phyloP scores from a whole-genome alignment of 2,329 filamentous ascomycete genomes.

The Periglandula ipomoeae region DNA sequence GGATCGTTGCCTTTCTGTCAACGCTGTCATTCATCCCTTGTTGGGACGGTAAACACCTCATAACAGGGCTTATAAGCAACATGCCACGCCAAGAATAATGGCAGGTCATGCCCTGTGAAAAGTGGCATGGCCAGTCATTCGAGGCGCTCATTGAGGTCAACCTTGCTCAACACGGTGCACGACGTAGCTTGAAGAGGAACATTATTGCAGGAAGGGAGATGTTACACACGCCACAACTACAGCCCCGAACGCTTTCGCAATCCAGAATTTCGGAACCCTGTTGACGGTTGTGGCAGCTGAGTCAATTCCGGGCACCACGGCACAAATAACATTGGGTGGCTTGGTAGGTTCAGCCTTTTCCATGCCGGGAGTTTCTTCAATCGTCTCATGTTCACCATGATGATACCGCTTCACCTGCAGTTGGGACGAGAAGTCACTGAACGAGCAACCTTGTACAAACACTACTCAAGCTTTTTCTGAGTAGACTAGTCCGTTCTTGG shows the following conservation, averaged over 20 bases:
- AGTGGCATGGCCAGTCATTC: background rate
- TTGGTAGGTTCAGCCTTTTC: background rate
- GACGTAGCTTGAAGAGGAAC: background rate
- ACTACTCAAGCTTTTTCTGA: too few relatives aligned
- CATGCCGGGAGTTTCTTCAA: background rate
- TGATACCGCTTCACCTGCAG: too few relatives aligned
- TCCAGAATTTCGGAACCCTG: too few relatives aligned
- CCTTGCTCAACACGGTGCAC: background rate
- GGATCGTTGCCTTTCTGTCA: background rate
- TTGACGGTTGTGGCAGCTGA: too few relatives aligned
- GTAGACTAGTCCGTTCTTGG: too few relatives aligned
- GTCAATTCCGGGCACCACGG: background rate
- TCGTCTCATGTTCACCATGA: too few relatives aligned
- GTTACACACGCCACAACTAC: background rate
- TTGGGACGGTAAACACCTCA: background rate
- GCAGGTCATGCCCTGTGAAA: background rate
- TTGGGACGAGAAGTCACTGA: too few relatives aligned
- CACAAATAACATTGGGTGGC: background rate
- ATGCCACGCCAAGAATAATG: background rate
- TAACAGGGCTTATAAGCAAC: background rate
- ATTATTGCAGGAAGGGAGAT: background rate
- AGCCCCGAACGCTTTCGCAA: background rate
- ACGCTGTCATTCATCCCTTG: background rate
- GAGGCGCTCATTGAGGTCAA: background rate
- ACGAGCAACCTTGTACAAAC: too few relatives aligned